phyloP scores from a whole-genome alignment of 176 grass and related monocot genomes.

The Juncus effusus region DNA sequence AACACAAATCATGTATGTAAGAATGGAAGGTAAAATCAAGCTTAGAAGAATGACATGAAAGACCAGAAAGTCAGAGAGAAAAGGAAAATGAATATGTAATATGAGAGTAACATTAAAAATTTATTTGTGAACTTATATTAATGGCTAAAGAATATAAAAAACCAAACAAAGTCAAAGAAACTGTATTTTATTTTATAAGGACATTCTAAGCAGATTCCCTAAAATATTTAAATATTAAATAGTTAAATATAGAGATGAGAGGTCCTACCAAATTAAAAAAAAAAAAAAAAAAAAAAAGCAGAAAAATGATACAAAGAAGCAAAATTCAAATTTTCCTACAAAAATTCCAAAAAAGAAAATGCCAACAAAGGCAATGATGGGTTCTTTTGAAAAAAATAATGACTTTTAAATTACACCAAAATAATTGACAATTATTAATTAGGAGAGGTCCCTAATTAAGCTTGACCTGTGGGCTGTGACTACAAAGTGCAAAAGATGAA shows the following conservation, averaged over 20 bases:
- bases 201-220: slow-evolving; percentile 10
- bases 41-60: background rate
- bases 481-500: too few relatives aligned
- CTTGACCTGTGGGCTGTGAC: too few relatives aligned
- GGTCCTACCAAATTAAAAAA: background rate
- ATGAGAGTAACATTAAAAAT: background rate
- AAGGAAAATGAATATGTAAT: background rate
- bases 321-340: background rate
- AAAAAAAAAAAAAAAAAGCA: background rate
- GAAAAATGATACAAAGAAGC: background rate
- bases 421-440: background rate
- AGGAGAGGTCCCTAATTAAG: too few relatives aligned
- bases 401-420: background rate
- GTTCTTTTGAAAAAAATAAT: background rate
- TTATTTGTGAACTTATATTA: slow-evolving; percentile 7
- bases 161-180: slow-evolving; percentile 8
- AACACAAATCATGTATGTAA: background rate
- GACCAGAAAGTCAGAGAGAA: slow-evolving; percentile 4
- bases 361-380: slow-evolving; percentile 2
- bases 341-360: background rate
- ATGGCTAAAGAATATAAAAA: background rate
- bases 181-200: background rate
- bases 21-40: slow-evolving; percentile 8
- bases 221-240: background rate
- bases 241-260: background rate